phyloP scores from a whole-genome alignment of 2,329 filamentous ascomycete species.

The Arachnomyces sp. region DNA sequence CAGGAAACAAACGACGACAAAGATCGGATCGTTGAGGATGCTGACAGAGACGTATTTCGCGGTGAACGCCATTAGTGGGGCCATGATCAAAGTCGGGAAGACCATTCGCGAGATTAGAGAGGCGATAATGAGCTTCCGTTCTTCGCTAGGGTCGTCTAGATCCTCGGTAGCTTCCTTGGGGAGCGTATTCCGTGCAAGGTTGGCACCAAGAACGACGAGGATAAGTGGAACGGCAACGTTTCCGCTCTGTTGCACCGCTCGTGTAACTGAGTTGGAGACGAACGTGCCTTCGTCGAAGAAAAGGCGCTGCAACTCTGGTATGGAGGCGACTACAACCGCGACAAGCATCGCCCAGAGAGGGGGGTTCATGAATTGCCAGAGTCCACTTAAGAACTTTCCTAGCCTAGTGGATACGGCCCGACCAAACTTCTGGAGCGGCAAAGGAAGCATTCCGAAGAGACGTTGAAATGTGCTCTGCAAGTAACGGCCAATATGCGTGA shows the following conservation, averaged over 20 bases:
- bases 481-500: conserved; percentile 9
- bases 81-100: conserved; percentile 84
- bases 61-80: conserved; percentile 72
- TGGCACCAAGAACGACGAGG: conserved; percentile 87
- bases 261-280: conserved; percentile 83
- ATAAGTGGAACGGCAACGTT: conserved; percentile 92
- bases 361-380: conserved; percentile 96
- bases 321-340: conserved; percentile 82
- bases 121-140: conserved; percentile 73
- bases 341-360: conserved; percentile 94
- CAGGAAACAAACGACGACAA: conserved; percentile 94
- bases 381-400: conserved; percentile 52
- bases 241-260: conserved; percentile 74
- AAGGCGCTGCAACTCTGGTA: conserved; percentile 69
- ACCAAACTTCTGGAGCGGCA: conserved; percentile 43
- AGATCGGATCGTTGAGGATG: conserved; percentile 95
- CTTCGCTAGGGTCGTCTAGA: conserved; percentile 58
- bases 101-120: conserved; percentile 85
- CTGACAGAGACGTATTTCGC: conserved; percentile 88
- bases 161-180: conserved; percentile 58
- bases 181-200: conserved; percentile 84
- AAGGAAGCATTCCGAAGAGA: conserved; percentile 45
- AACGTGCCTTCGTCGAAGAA: conserved; percentile 90
- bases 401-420: conserved; percentile 33
- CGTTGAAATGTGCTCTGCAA: conserved; percentile 17